A percentile compares a stretch with the other conserved stretches of the same genome.
Conservation (phyloP, 1,139 yeast genomes). For the Lipomyces yarrowii region DNA sequence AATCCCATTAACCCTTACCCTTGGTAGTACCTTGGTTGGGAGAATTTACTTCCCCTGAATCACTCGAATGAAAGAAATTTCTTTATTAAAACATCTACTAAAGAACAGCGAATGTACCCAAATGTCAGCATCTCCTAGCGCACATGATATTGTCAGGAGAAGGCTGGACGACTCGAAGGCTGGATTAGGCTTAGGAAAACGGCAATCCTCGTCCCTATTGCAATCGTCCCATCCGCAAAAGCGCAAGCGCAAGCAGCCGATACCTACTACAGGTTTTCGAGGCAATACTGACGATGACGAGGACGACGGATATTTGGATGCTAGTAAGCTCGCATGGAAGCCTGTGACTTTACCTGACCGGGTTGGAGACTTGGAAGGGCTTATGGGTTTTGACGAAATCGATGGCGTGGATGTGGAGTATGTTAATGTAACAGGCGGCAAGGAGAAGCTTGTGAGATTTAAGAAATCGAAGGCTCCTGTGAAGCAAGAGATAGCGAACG, state of each 20-base stretch:
- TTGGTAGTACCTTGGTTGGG: neutral
- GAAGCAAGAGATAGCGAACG: constrained; percentile 34
- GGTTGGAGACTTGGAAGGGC: constrained; percentile 84
- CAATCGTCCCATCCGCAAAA: neutral
- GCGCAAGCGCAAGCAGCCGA: neutral
- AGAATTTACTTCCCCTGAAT: neutral
- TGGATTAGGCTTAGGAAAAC: neutral
- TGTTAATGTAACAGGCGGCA: constrained; percentile 46
- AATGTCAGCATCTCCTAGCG: neutral
- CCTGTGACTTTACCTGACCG: constrained; percentile 81
- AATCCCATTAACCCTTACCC: neutral
- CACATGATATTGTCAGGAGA: neutral
- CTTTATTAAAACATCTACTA: neutral
- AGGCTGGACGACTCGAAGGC: neutral
- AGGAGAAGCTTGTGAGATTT: constrained; percentile 68
- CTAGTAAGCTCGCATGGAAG: constrained; percentile 57
- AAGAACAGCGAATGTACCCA: neutral
- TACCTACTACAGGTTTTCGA: neutral
- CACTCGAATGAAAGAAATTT: neutral
- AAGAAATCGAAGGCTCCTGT: constrained; percentile 17
- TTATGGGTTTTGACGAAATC: constrained; percentile 88
- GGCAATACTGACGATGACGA: neutral
- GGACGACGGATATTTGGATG: constrained; percentile 19
- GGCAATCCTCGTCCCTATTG: neutral
- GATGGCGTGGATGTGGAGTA: constrained; percentile 84